Percentiles rank a stretch among this genome's conserved stretches.
These are phyloP conservation scores for Saturnispora sekii DNA, from an alignment of 805 yeast genomes.

Conservation along the genomic window DNA sequence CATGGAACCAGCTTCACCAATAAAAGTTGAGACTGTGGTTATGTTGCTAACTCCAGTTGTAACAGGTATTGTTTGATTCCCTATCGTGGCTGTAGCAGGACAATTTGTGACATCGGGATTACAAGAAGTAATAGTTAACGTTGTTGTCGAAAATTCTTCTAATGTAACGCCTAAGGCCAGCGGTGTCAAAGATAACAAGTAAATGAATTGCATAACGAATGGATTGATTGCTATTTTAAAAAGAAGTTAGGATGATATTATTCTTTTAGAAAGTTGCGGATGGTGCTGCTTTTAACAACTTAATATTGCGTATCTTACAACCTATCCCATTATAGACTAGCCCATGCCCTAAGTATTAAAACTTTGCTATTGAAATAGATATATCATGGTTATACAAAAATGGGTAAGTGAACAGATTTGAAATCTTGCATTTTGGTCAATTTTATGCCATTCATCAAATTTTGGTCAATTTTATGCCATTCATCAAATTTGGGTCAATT, in stretches of 20 bases:
- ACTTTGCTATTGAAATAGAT: no score
- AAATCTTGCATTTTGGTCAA: conserved; percentile 3
- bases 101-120: conserved; percentile 29
- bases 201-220: conserved; percentile 34
- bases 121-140: conserved; percentile 31
- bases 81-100: conserved; percentile 12
- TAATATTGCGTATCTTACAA: no score
- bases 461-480: background rate
- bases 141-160: conserved; percentile 27
- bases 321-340: background rate
- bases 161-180: conserved; percentile 27
- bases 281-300: no score
- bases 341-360: background rate
- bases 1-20: conserved; percentile 7
- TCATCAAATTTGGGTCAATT: conserved; percentile 37
- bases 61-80: background rate
- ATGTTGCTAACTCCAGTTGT: background rate
- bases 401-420: background rate
- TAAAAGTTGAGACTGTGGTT: conserved; percentile 12
- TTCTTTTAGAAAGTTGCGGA: background rate
- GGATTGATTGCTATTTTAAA: background rate
- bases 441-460: background rate
- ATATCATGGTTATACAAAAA: background rate
- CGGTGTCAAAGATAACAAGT: conserved; percentile 25
- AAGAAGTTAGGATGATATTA: background rate